Evolutionary conservation across 768 basidiomycete genomes (phyloP), one percentile per base, ranked within the genome.

Genomic region (Chlorophyllum brunneum): DNA sequence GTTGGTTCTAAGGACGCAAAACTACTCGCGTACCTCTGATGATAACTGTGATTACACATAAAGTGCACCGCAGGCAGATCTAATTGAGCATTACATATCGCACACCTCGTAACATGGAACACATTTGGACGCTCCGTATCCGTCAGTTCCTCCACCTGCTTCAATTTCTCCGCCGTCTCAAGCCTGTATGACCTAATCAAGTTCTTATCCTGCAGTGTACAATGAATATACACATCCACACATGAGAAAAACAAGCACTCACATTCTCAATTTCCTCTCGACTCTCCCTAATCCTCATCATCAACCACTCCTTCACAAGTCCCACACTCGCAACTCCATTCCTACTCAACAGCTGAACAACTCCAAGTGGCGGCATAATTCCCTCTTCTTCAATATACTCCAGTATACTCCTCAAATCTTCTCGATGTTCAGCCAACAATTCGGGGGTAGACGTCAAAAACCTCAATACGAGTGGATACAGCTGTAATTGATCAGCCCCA

Each of bases 1-100:
- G 30, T 15, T 11, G 30, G 23, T 23, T n/a, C 13, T 20, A 5
- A 16, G 36, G 37, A 18, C 4, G 41, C 16, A 45, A 26, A 30
- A 29, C 16, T 39, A 33, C 30, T 29, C 47, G 29, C 68, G 64
- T 69, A 91, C 92, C 94, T 78, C 64, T 95, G 92, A 65, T 99
- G 97, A 71, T 92, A 98, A 55, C 91, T 93, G 65, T 98, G 97
- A 61, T 87, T 85, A 68, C 95, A 99, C 95, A 98, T 97, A 63
- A 98, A 98, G 67, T 98, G 95, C 5, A 98, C 78, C 57, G 83
- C 88, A 0, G 97, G 95, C 8, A 98, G 80, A 65, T 98, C 95
- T 54, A 98, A 81, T 59, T 89, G 91, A 1, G 86, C 91, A 13
- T 85, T 79, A 66, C 97, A 98, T 3, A 85, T 79, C 18, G 95